phyloP scores from a whole-genome alignment of 2,329 filamentous ascomycete genomes.

The Gnomoniopsis smithogilvyi region DNA sequence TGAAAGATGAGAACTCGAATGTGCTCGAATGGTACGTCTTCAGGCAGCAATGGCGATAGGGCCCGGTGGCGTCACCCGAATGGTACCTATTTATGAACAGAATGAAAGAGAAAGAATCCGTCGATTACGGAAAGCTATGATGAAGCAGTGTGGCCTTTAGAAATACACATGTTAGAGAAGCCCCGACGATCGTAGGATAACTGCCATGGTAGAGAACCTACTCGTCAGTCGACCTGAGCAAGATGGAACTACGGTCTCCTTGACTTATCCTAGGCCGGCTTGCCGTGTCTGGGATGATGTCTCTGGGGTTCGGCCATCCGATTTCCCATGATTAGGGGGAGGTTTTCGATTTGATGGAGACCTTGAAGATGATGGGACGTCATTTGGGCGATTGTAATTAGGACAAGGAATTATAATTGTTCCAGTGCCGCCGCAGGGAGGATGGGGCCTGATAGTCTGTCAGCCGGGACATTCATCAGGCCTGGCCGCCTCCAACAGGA shows the following conservation, averaged over 20 bases:
- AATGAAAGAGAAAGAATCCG: not conserved
- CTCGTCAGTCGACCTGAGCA: not conserved
- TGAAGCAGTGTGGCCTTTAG: not conserved
- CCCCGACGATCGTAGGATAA: too few species aligned
- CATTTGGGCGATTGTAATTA: not conserved
- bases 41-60: not conserved
- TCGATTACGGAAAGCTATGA: not conserved
- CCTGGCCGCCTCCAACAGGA: not conserved
- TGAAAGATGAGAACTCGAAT: not conserved
- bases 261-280: not conserved
- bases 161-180: not conserved
- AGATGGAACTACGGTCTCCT: not conserved
- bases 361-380: not conserved
- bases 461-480: not conserved
- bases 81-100: too few species aligned
- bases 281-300: not conserved
- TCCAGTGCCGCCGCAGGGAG: not conserved
- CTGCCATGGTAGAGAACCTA: not conserved
- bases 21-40: not conserved
- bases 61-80: not conserved
- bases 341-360: not conserved
- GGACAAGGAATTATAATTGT: not conserved
- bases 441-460: not conserved
- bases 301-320: not conserved
- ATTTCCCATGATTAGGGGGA: not conserved